Conservation (phyloP, 1,284 basidiomycete species). For the Ustilago sp. region DNA sequence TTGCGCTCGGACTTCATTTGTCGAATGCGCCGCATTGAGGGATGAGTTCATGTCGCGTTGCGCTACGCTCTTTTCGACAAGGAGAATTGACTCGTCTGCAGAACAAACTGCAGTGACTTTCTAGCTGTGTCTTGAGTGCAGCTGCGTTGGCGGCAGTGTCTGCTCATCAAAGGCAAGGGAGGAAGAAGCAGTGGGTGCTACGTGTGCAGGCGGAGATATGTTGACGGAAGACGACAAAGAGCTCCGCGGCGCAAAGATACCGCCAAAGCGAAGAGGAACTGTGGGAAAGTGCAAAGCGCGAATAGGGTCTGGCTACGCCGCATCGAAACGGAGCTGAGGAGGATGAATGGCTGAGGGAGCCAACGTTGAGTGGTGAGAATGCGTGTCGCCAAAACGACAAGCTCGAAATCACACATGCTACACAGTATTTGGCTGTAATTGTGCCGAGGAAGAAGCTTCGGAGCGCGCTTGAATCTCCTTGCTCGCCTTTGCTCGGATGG, state of each 20-base stretch:
- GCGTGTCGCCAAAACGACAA: constrained; percentile 27
- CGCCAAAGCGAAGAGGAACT: constrained; percentile 2
- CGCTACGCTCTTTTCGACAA: not conserved
- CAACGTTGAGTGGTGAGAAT: not conserved
- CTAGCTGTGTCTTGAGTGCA: too few species aligned
- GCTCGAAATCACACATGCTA: not conserved
- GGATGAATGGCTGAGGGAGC: not conserved
- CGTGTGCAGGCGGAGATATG: too few species aligned
- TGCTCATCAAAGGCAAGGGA: not conserved
- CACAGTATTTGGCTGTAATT: not conserved
- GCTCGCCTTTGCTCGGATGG: not conserved
- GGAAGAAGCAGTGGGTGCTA: not conserved
- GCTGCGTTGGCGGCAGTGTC: too few species aligned
- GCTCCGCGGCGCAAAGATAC: not conserved
- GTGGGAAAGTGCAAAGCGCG: not conserved
- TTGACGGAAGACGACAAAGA: constrained; percentile 1
- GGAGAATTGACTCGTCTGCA: not conserved
- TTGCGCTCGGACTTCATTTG: constrained; percentile 33
- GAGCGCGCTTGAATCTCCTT: not conserved
- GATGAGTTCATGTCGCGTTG: constrained; percentile 1
- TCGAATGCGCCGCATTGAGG: constrained; percentile 12
- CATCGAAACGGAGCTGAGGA: not conserved
- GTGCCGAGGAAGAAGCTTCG: not conserved
- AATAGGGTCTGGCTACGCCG: constrained; percentile 5
- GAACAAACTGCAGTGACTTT: not conserved